phyloP scores from a whole-genome alignment of 176 grass and related monocot species.

The Saccharum officinarum region DNA sequence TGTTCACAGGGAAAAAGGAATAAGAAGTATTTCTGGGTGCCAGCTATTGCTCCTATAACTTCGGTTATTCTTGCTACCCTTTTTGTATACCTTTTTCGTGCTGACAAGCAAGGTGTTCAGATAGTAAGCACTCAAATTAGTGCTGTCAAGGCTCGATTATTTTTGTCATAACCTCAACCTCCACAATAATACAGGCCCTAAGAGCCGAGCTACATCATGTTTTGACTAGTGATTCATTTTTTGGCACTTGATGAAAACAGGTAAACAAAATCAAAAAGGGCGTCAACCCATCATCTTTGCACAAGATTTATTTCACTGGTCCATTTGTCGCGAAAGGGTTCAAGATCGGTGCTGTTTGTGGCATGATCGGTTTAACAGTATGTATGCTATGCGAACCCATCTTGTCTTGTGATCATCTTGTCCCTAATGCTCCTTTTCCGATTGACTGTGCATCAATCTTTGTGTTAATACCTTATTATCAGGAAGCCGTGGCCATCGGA shows the following conservation, averaged over 20 bases:
- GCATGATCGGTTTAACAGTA: constrained; percentile 88
- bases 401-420: not conserved
- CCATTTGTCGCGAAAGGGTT: constrained; percentile 81
- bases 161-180: not conserved
- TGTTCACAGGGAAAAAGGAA: constrained; percentile 75
- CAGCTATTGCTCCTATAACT: constrained; percentile 81
- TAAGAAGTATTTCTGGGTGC: constrained; percentile 82
- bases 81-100: constrained; percentile 83
- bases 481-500: constrained; percentile 97
- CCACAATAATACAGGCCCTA: not conserved
- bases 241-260: constrained; percentile 40
- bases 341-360: constrained; percentile 71
- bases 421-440: not conserved
- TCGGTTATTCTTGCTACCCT: constrained; percentile 88
- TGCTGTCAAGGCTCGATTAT: not conserved
- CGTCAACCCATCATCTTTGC: constrained; percentile 79
- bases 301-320: constrained; percentile 79
- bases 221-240: not conserved
- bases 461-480: constrained; percentile 23
- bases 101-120: constrained; percentile 90
- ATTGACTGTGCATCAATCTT: not conserved
- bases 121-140: constrained; percentile 68
- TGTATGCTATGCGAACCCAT: constrained; percentile 4
- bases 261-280: constrained; percentile 76
- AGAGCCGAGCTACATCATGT: not conserved